Percentiles rank a stretch among this genome's conserved stretches.
Conservation (phyloP, 1,139 yeast genomes). For the Nakaseomyces delphensis region DNA sequence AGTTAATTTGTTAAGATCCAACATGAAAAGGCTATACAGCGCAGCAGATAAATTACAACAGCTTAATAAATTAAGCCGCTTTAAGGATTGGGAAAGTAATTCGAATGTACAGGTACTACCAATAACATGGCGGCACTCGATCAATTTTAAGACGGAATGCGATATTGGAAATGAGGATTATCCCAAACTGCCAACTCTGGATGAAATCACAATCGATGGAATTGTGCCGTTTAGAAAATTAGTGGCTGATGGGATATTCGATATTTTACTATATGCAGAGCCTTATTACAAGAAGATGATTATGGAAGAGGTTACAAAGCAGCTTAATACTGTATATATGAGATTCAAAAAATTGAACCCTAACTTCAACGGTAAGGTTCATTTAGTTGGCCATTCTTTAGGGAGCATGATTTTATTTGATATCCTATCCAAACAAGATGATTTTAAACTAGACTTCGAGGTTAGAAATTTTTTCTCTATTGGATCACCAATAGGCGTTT, state of each 20-base stretch:
- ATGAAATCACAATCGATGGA: constrained; percentile 73
- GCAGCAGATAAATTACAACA: constrained; percentile 39
- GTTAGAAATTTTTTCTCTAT: constrained; percentile 69
- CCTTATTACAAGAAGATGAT: constrained; percentile 59
- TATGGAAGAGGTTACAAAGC: constrained; percentile 53
- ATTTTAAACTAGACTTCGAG: constrained; percentile 48
- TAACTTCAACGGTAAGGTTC: constrained; percentile 66
- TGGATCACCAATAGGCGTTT: constrained; percentile 89
- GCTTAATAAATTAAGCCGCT: constrained; percentile 23
- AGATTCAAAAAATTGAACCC: constrained; percentile 60
- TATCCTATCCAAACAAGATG: constrained; percentile 53
- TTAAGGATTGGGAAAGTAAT: constrained; percentile 34
- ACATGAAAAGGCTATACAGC: constrained; percentile 49
- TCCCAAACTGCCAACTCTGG: constrained; percentile 47
- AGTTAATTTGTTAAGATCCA: constrained; percentile 58
- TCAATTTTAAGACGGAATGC: constrained; percentile 49
- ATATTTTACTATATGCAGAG: constrained; percentile 77
- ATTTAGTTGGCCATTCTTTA: constrained; percentile 81
- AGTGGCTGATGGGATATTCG: constrained; percentile 80
- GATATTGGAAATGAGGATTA: constrained; percentile 24
- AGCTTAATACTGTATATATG: constrained; percentile 61
- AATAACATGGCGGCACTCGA: constrained; percentile 66
- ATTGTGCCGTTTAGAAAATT: constrained; percentile 67
- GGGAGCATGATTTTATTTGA: constrained; percentile 86
- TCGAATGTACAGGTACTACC: constrained; percentile 70